Evolutionary conservation across 1,139 yeast species (phyloP).

Genomic region (Hanseniaspora gamundiae): DNA sequence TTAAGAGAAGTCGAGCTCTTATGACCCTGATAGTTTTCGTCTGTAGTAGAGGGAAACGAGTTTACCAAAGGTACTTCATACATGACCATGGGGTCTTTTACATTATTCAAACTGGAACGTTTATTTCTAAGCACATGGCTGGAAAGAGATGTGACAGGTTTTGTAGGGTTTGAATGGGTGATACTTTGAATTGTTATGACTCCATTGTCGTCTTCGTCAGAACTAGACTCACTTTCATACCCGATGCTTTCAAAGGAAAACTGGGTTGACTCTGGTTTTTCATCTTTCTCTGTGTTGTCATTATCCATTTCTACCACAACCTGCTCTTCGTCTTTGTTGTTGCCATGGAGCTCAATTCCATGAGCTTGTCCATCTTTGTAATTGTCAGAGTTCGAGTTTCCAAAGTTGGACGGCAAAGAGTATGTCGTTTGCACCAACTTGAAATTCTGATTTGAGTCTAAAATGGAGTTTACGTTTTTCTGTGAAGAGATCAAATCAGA

Average conservation of each 20-base stretch:
- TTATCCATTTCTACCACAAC: not conserved
- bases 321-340: slow-evolving; percentile 6
- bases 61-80: not conserved
- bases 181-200: slow-evolving; percentile 6
- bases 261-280: not conserved
- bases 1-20: not conserved
- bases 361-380: not conserved
- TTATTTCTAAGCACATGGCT: not conserved
- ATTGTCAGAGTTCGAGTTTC: no score
- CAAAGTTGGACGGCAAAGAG: no score
- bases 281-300: not conserved
- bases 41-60: not conserved
- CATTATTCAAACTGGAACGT: not conserved
- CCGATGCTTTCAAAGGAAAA: not conserved
- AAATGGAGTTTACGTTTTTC: no score
- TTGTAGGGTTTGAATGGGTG: slow-evolving; percentile 2
- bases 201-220: slow-evolving; percentile 8
- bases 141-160: slow-evolving; percentile 5
- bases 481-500: slow-evolving; percentile 10
- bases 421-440: no score
- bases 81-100: not conserved
- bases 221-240: slow-evolving; percentile 3
- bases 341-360: not conserved
- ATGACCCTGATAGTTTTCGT: not conserved
- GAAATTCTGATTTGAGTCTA: no score